Base-by-base conservation (phyloP, 139 green algal species). In the Coccomyxa sp. region DNA sequence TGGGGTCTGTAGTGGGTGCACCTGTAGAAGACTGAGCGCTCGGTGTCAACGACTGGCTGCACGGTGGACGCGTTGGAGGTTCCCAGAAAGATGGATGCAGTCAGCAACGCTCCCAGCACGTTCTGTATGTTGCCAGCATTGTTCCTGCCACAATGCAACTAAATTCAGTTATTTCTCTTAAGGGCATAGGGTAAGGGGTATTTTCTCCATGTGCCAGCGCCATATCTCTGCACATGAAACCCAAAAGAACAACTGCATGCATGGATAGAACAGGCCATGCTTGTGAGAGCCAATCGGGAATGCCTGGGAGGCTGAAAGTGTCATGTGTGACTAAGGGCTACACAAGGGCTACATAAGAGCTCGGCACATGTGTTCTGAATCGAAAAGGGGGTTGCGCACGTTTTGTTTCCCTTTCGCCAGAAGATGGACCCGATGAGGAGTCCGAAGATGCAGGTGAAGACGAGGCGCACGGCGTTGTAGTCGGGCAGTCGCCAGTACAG, bases 1-100 rank as follows among this genome's bases (percentile, higher is more conserved):
- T 3, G 7, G 38, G 38, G 3, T 11, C 38, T 51, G 38, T 71
- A 71, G 63, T 3, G 9, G 9, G 21, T 4, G 18, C 21, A 71
- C 63, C 63, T 67, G 84, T 95, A 95, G 78, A 86, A 95, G 13
- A 94, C 90, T 21, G 79, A 28, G 9, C 90, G 86, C 86, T 94
- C 90, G 3, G 77, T 79, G 4, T 67, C 59, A 9, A 93, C 67
- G 3, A 92, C 84, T 0, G 91, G 91, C 85, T 93, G 87, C 4
- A 91, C 87, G 27, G 84, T 74, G 45, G 94, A 87, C 21, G 87
- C 85, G 81, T 93, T 94, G 63, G 63, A 71, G 63, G 63, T 71
- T 3, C 63, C 63, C 63, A 71, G 63, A 9, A 71, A 71, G 63
- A 71, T 71, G 63, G 18, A 28, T 3, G 63, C 18, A 9, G 63